These are phyloP conservation scores for Dryas octopetala DNA, from an alignment of 306 rosid species.

Conservation along the genomic window DNA sequence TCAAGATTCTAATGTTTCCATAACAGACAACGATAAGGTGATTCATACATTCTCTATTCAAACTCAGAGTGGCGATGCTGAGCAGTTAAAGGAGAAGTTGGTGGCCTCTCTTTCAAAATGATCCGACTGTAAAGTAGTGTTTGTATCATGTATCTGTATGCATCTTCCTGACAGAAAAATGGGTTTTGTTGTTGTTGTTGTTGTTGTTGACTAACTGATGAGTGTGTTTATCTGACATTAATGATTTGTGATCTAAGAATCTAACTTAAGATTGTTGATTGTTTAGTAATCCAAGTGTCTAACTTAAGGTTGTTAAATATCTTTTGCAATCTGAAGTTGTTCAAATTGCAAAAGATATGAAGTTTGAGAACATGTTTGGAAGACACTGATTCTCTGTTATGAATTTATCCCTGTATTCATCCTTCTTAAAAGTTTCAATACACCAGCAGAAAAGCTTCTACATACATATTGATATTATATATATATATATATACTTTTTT, in stretches of 20 bases:
- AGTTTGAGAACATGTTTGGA: neutral
- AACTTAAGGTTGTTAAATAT: neutral
- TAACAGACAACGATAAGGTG: slow-evolving; percentile 47
- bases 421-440: no score
- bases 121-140: slow-evolving; percentile 16
- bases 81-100: slow-evolving; percentile 75
- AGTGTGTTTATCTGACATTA: slow-evolving; percentile 6
- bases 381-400: neutral
- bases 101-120: slow-evolving; percentile 60
- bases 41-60: slow-evolving; percentile 71
- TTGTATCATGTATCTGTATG: slow-evolving; percentile 26
- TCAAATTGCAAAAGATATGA: neutral
- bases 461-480: no score
- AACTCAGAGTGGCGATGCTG: slow-evolving; percentile 65
- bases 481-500: no score
- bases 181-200: neutral
- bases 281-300: neutral
- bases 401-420: neutral
- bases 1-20: slow-evolving; percentile 52
- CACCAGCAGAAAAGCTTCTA: no score
- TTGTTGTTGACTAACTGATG: slow-evolving; percentile 10
- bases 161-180: slow-evolving; percentile 6
- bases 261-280: neutral
- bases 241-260: slow-evolving; percentile 3
- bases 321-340: neutral